Evolutionary conservation across 495 filamentous ascomycete genomes (phyloP), one percentile per base, ranked within the genome.

Genomic region (Paragyromitra xinjiangensis): DNA sequence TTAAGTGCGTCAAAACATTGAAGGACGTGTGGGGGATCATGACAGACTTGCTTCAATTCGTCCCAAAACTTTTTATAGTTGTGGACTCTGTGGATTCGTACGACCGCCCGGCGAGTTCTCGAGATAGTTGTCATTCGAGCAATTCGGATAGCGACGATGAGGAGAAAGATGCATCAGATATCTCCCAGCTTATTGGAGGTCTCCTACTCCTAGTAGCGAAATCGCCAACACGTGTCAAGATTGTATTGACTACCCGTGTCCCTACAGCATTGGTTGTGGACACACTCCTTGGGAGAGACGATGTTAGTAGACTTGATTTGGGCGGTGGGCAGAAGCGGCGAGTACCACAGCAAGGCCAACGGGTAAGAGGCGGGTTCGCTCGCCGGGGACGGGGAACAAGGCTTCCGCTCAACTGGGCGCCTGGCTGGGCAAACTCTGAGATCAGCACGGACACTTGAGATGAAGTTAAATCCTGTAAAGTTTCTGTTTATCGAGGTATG

Each of bases 51-150:
- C 65, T 69, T 37, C 48, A 55, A 11, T 69, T 19, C 14, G 56
- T 69, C 45, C 44, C 65, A 55, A 55, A 45, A 6, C 29, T 69
- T 2, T 50, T 69, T 22, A 53, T 55, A 26, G 12, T 69, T 24
- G 53, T 69, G 26, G 65, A 68, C 45, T 68, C 65, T 22, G n/a
- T 68, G 14, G 65, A 69, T 9, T 56, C 48, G n/a, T 69, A 55
- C 48, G 48, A 19, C 48, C 65, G 26, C 45, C 22, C 26, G 16
- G 11, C 24, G 3, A 12, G 55, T 59, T 59, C 55, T 7, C 16
- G 50, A 0, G 50, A 53, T n/a, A 24, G 19, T 22, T 19, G 16
- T 22, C 0, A 19, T n/a, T 19, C n/a, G 19, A 53, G 19, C 8
- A 19, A 53, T 53, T 53, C 50, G 16, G 50, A 53, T 53, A 37